Base-by-base conservation (phyloP, 106 monocot genomes). In the Allium cepa region DNA sequence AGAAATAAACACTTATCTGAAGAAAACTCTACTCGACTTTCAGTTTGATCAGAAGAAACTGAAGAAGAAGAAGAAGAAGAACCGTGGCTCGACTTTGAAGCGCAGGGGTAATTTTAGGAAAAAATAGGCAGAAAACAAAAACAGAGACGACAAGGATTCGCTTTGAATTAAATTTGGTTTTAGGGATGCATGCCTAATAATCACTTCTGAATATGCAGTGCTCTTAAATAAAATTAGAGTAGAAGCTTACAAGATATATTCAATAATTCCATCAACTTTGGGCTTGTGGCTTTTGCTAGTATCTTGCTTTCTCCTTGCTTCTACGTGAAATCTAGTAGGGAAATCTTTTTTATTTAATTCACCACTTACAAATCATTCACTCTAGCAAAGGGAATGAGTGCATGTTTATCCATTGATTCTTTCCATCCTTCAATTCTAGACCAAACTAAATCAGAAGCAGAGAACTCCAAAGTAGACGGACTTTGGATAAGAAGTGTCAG, bases 181-280 rank as follows among this genome's bases (percentile, higher is more conserved):
- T 22, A 22, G 22, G 22, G 22, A 22, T 22, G 22, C 22, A 22
- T 22, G 22, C 22, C 22, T 22, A 22, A 22, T 22, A 22, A 0
- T 22, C 1, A 22, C 22, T 22, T 1, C 22, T 1, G 36, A 36
- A 36, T 36, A 5, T 36, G 5, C 1, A 5, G 36, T 36, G 5
- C 36, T 36, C 36, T 36, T 36, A 3, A 22, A 36, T 36, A 2
- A 36, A 36, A 36, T 5, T 5, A 36, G 5, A 36, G 36, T 36
- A 36, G 5, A 36, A 51, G 75, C 90, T 87, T 72, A 95, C 95
- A 95, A 56, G 55, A 95, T 95, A 79, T 92, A 92, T 69, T 97
- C 96, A 62, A 97, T 92, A 71, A 97, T 89, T 13, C 97, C 97
- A 69, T 97, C 92, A 51, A 97, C 97, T 81, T 97, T 97, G 45